A percentile compares a stretch with the other conserved stretches of the same genome.
Conservation (phyloP, 225 moss, liverwort and hornwort species). For the Thuidium tamariscinum region DNA sequence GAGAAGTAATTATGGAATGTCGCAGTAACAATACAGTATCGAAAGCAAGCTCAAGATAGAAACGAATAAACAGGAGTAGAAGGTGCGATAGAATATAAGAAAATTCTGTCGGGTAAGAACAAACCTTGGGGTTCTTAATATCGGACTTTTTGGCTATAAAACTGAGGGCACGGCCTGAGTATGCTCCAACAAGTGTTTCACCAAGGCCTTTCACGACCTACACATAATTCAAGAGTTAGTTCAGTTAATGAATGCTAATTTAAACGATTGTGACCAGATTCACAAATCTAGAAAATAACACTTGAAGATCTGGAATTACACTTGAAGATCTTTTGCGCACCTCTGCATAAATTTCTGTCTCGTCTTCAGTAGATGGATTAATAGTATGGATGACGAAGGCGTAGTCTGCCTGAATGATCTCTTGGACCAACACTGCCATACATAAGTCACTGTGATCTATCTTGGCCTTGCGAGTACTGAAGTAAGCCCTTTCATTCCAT, state of each 20-base stretch:
- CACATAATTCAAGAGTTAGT: neutral
- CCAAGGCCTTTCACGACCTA: slow-evolving; percentile 91
- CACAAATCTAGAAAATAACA: neutral
- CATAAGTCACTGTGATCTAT: slow-evolving; percentile 86
- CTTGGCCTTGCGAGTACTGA: slow-evolving; percentile 86
- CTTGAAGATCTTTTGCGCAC: neutral
- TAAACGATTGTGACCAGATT: neutral
- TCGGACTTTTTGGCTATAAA: slow-evolving; percentile 74
- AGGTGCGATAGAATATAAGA: neutral
- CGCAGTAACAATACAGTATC: neutral
- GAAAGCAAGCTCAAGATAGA: neutral
- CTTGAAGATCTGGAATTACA: neutral
- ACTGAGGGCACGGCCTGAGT: slow-evolving; percentile 90
- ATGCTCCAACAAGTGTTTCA: slow-evolving; percentile 94
- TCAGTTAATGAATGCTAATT: neutral
- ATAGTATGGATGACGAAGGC: slow-evolving; percentile 92
- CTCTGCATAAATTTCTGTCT: slow-evolving; percentile 88
- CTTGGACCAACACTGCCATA: slow-evolving; percentile 96
- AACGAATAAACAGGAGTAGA: neutral
- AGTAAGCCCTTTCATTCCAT: slow-evolving; percentile 97
- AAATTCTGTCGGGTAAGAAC: neutral
- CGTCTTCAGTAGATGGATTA: slow-evolving; percentile 71
- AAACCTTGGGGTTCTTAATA: slow-evolving; percentile 48
- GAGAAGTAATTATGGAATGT: neutral
- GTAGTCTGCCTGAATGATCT: slow-evolving; percentile 86